Conservation (phyloP, 129 eudicot genomes). For the Flaveria trinervia region DNA sequence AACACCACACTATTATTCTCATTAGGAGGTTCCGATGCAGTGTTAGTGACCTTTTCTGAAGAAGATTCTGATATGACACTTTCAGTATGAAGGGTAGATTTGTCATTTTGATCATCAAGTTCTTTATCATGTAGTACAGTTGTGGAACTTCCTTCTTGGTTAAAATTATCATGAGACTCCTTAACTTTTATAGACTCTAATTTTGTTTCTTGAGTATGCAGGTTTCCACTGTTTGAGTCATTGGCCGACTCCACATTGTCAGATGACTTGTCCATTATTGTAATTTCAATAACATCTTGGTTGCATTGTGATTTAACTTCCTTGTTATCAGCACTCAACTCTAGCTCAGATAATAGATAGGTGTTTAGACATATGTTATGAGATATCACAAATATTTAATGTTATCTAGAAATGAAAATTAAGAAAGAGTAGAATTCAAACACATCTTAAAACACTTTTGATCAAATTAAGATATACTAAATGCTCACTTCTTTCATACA, state of each 20-base stretch:
- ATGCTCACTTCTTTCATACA: background rate
- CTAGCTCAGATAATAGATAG: constrained; percentile 20
- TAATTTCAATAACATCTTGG: constrained; percentile 35
- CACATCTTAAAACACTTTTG: background rate
- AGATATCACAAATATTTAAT: background rate
- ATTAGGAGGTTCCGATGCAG: constrained; percentile 37
- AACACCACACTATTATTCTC: constrained; percentile 25
- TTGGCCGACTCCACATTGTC: constrained; percentile 33
- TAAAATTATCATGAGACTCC: constrained; percentile 38
- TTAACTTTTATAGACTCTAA: constrained; percentile 18
- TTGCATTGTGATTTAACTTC: constrained; percentile 29
- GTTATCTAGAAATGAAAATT: background rate
- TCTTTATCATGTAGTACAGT: constrained; percentile 34
- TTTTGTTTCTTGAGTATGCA: constrained; percentile 36
- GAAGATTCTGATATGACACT: too few relatives aligned
- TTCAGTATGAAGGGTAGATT: constrained; percentile 5
- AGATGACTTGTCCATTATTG: constrained; percentile 40
- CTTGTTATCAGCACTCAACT: constrained; percentile 30
- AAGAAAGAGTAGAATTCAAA: background rate
- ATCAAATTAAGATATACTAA: background rate
- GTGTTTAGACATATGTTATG: constrained; percentile 4
- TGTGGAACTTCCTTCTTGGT: constrained; percentile 50
- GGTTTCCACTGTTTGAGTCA: constrained; percentile 27
- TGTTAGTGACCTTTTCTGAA: constrained; percentile 17
- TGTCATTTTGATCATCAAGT: constrained; percentile 27